Evolutionary conservation across 805 yeast genomes (phyloP), one percentile per base, ranked within the genome.

Genomic region (Ogataea allantospora): DNA sequence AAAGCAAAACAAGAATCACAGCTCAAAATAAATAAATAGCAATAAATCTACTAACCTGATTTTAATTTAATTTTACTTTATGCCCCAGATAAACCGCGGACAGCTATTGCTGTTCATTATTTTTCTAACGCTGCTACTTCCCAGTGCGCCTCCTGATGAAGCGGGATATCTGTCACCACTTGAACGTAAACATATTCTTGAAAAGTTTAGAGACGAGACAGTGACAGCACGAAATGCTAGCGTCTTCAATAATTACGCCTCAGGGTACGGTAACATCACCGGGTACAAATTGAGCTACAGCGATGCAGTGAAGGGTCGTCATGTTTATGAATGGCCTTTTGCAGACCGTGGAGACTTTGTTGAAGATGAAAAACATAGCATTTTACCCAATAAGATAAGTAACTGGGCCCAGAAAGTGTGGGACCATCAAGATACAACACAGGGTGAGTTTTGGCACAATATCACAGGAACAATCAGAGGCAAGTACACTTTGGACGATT

Each of bases 181-280:
- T 7, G 51, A 50, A 17, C 49, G 55, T 11, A 35, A 48, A 9
- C n/a, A 46, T 13, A 55, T 62, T 10, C 33, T 74, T 11, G 46
- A 57, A n/a, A 51, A 57, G 8, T 60, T 73, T 33, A 66, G 63
- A 31, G 51, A 61, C 21, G 69, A 51, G 42, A 44, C 56, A 53
- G 31, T 46, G 48, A 43, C 48, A 48, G 47, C 69, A 55, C 36
- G 62, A 16, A 45, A 57, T 15, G 21, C 58, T 1, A 57, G 81
- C 22, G 48, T 45, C 10, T 62, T 67, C 25, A 56, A 74, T 28
- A 67, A 72, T 1, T 80, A 71, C 55, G 38, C 54, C 13, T 43
- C 60, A 4, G 87, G 85, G 5, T 80, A 79, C 54, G 83, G 84
- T 1, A 82, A 84, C 50, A 57, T 86, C 11, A 83, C 93, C 0